Evolutionary conservation across 306 rosid genomes (phyloP), one percentile per base, ranked within the genome.

Genomic region (Fagus crenata): DNA sequence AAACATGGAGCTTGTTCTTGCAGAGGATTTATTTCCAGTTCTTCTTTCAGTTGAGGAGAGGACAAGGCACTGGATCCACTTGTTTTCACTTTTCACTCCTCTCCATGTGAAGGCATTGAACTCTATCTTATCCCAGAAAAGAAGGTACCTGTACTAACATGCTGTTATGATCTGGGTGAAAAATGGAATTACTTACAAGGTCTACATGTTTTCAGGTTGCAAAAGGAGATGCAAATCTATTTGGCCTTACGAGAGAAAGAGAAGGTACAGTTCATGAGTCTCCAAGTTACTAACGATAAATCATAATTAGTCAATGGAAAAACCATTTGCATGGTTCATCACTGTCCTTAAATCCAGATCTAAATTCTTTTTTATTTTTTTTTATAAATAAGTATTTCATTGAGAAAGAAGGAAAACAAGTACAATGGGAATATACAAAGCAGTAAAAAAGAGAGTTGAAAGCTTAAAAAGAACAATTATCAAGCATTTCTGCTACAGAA

Each of bases 11-110:
- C 85, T 88, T 72, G 78, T 92, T 82, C 86, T 95, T 78, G 90
- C 90, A 37, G 86, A 86, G 79, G 91, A 88, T 82, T 84, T 95
- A 69, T 95, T 92, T 80, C 97, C 92, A 0, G 71, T 79, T 53
- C 77, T 63, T 70, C 97, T 92, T 78, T 83, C 91, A 18, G 71
- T 81, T 55, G 89, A 78, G 81, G 97, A 92, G 86, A 89, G 90
- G 80, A 89, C 97, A 73, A 82, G 75, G 77, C 99, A 95, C 82
- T 95, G 99, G 99, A 89, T 92, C 54, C 92, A 91, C 73, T 72
- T 90, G 72, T 90, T 90, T 86, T 90, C 97, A 37, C 87, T 88
- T 82, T 92, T 92, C 72, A 86, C 80, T 69, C 77, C 88, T 71
- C 88, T 69, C 81, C 99, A 95, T 36, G 53, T 78, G 72, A 90